Conservation (phyloP, 2,329 filamentous ascomycete species). For the Botrytis aclada region DNA sequence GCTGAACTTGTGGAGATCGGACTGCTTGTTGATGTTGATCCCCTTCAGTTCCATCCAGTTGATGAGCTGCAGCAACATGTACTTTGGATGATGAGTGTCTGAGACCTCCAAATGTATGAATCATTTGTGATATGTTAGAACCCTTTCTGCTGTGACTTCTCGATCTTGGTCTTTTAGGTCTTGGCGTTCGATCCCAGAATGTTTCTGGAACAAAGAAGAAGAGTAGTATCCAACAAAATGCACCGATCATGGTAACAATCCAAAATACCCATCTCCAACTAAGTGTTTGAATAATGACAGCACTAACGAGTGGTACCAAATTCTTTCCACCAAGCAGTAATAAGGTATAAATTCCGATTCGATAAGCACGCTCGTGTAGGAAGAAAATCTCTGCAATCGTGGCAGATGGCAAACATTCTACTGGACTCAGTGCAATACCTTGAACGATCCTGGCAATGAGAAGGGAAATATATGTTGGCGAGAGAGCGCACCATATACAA, state of each 20-base stretch:
- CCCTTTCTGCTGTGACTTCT: constrained; percentile 23
- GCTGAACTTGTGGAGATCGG: neutral
- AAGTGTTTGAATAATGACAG: constrained; percentile 72
- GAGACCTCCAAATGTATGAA: constrained; percentile 19
- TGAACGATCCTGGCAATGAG: constrained; percentile 81
- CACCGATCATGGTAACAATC: constrained; percentile 80
- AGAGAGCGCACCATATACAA: constrained; percentile 81
- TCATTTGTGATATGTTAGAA: constrained; percentile 25
- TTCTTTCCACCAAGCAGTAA: constrained; percentile 90
- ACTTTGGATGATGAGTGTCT: constrained; percentile 17
- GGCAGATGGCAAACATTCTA: constrained; percentile 88
- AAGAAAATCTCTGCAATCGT: constrained; percentile 97
- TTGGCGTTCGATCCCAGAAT: constrained; percentile 85
- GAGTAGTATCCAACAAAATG: constrained; percentile 64
- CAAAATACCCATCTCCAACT: constrained; percentile 92
- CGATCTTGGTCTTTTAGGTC: constrained; percentile 20
- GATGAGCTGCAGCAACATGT: neutral
- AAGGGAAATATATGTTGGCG: constrained; percentile 75
- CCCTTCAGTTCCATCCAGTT: constrained; percentile 6
- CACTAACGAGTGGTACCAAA: constrained; percentile 80
- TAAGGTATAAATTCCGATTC: constrained; percentile 89
- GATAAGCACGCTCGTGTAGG: constrained; percentile 87
- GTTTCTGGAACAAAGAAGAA: constrained; percentile 94
- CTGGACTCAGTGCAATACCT: constrained; percentile 81
- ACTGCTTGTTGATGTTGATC: neutral